These are phyloP conservation scores for Phytomonas serpens DNA, from an alignment of 208 protist species.

Conservation along the genomic window DNA sequence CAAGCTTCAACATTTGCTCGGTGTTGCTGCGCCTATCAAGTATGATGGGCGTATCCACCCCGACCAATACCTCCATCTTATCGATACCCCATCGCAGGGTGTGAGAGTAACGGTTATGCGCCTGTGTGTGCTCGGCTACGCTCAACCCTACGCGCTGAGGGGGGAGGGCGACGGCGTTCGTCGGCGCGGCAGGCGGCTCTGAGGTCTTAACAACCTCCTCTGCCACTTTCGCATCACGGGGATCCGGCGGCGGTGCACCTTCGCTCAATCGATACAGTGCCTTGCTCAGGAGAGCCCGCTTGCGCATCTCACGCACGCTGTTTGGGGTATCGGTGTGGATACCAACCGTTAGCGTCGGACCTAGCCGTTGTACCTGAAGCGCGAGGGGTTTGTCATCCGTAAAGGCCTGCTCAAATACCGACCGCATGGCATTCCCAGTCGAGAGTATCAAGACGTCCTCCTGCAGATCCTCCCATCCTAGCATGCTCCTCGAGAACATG, in stretches of 20 bases:
- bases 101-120: constrained; percentile 45
- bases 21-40: constrained; percentile 47
- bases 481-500: constrained; percentile 40
- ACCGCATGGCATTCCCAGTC: constrained; percentile 57
- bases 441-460: constrained; percentile 52
- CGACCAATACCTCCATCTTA: constrained; percentile 61
- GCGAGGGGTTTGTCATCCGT: constrained; percentile 36
- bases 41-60: constrained; percentile 74
- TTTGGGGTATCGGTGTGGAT: constrained; percentile 26
- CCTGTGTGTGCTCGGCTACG: constrained; percentile 1
- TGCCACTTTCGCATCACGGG: not conserved
- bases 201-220: not conserved
- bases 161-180: not conserved
- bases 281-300: constrained; percentile 62
- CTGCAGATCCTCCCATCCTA: constrained; percentile 46
- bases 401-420: constrained; percentile 60
- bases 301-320: constrained; percentile 43
- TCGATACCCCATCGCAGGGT: constrained; percentile 70
- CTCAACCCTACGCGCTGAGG: not conserved
- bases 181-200: not conserved
- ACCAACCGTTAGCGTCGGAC: constrained; percentile 62
- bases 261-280: constrained; percentile 57
- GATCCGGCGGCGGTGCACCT: constrained; percentile 10
- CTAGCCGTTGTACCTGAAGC: constrained; percentile 49
- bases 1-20: constrained; percentile 56